phyloP scores from a whole-genome alignment of 176 grass and related monocot species.

The Triticum turgidum region DNA sequence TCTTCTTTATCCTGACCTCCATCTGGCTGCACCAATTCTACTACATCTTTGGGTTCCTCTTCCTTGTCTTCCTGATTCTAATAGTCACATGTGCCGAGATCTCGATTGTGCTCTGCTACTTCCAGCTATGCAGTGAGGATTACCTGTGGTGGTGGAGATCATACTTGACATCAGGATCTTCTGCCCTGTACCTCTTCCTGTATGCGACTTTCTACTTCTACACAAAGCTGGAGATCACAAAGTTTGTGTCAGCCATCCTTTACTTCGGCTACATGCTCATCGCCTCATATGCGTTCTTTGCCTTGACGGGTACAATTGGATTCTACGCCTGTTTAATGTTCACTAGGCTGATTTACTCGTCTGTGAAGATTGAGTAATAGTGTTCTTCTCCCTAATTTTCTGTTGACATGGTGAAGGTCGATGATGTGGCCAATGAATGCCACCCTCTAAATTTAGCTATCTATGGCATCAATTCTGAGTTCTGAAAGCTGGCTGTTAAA shows the following conservation, averaged over 20 bases:
- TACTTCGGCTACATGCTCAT: slow-evolving; percentile 97
- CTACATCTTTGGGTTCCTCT: slow-evolving; percentile 96
- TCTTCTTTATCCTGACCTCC: slow-evolving; percentile 91
- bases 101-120: slow-evolving; percentile 90
- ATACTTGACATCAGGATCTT: slow-evolving; percentile 86
- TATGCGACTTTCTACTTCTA: slow-evolving; percentile 91
- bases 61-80: slow-evolving; percentile 85
- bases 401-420: neutral
- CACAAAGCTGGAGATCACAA: slow-evolving; percentile 93
- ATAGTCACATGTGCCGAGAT: slow-evolving; percentile 89
- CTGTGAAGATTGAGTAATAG: slow-evolving; percentile 78
- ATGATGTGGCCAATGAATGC: slow-evolving; percentile 4
- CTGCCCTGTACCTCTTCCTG: slow-evolving; percentile 83
- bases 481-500: slow-evolving; percentile 44
- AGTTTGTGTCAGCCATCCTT: slow-evolving; percentile 65
- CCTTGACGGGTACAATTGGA: slow-evolving; percentile 81
- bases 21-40: slow-evolving; percentile 95
- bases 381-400: slow-evolving; percentile 10
- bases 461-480: slow-evolving; percentile 25
- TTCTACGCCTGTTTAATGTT: slow-evolving; percentile 87
- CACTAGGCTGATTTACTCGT: slow-evolving; percentile 87
- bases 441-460: neutral
- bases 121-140: slow-evolving; percentile 96
- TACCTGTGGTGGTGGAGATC: slow-evolving; percentile 95
- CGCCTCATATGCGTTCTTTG: slow-evolving; percentile 76